These are phyloP conservation scores for Botrytis aclada DNA, from an alignment of 2,329 filamentous ascomycete genomes.

Conservation along the genomic window DNA sequence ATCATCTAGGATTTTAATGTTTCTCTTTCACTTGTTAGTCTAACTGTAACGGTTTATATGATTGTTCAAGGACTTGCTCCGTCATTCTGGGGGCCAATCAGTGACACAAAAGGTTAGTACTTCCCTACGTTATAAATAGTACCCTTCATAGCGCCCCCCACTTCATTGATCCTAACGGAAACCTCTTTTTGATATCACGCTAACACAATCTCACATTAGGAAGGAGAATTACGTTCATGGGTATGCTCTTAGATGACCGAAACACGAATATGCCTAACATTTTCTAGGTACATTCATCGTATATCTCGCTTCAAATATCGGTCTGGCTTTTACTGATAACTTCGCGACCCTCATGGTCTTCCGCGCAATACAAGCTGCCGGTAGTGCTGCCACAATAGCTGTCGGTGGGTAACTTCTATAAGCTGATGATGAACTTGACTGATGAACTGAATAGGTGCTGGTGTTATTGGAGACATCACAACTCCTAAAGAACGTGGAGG, in stretches of 20 bases:
- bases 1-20: conserved; percentile 8
- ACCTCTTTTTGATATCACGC: neutral
- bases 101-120: conserved; percentile 26
- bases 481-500: conserved; percentile 11
- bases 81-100: conserved; percentile 47
- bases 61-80: conserved; percentile 49
- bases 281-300: conserved; percentile 43
- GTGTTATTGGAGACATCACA: conserved; percentile 14
- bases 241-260: conserved; percentile 20
- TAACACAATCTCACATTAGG: neutral
- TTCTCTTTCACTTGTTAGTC: conserved; percentile 34
- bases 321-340: conserved; percentile 44
- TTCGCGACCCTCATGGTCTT: conserved; percentile 46
- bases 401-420: conserved; percentile 46
- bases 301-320: conserved; percentile 48
- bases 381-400: conserved; percentile 48
- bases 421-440: neutral
- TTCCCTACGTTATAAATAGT: neutral
- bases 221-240: conserved; percentile 12
- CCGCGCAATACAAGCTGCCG: conserved; percentile 46
- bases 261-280: neutral
- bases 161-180: neutral
- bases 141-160: neutral
- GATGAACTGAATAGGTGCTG: conserved; percentile 5
- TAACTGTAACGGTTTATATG: conserved; percentile 48